A percentile compares a stretch with the other conserved stretches of the same genome.
These are phyloP conservation scores for Mortierella sp. DNA, from an alignment of 371 early-diverging fungal species.

Conservation along the genomic window DNA sequence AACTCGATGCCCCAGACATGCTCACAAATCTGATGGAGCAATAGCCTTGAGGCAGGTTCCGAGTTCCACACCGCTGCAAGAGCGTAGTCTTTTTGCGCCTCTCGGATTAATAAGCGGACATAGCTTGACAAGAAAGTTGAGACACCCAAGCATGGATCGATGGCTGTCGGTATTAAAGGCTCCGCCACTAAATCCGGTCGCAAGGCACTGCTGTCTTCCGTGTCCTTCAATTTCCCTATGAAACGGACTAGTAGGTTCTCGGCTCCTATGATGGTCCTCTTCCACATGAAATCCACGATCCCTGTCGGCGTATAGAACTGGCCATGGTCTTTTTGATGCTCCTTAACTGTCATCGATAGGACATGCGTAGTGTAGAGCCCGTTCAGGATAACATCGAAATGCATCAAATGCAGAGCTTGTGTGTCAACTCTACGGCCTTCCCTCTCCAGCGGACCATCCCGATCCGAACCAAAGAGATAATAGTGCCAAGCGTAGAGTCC, in stretches of 20 bases:
- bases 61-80: slow-evolving; percentile 57
- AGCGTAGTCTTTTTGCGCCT: slow-evolving; percentile 30
- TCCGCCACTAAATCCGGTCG: neutral
- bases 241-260: slow-evolving; percentile 25
- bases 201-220: neutral
- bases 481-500: slow-evolving; percentile 48
- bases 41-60: slow-evolving; percentile 22
- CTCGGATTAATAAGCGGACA: slow-evolving; percentile 57
- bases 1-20: slow-evolving; percentile 72
- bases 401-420: neutral
- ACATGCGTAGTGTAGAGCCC: slow-evolving; percentile 65
- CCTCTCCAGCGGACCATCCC: slow-evolving; percentile 12
- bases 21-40: slow-evolving; percentile 56
- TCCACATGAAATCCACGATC: slow-evolving; percentile 75
- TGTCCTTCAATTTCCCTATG: neutral
- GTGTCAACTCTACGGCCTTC: slow-evolving; percentile 9
- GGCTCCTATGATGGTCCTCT: slow-evolving; percentile 22
- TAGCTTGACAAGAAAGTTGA: slow-evolving; percentile 70
- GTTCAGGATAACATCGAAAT: slow-evolving; percentile 47
- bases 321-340: slow-evolving; percentile 75
- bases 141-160: slow-evolving; percentile 75
- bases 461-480: slow-evolving; percentile 21
- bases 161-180: slow-evolving; percentile 56
- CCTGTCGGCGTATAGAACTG: slow-evolving; percentile 75
- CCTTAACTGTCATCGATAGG: slow-evolving; percentile 61